Conservation (phyloP, 2,329 filamentous ascomycete genomes). For the Colletotrichum gloeosporioides region DNA sequence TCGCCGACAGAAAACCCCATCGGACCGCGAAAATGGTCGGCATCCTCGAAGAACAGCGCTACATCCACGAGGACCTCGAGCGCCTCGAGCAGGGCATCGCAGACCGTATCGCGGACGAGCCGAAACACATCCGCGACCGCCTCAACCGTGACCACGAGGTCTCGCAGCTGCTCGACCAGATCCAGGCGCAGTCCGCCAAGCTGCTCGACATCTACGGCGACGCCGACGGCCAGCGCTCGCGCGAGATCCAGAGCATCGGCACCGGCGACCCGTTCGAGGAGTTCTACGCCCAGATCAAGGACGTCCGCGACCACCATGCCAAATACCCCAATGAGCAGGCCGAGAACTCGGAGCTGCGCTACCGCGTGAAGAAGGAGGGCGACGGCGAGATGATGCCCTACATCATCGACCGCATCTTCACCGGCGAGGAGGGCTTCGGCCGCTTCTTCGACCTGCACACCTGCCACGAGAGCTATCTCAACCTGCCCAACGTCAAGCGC, state of each 20-base stretch:
- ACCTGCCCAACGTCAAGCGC: constrained; percentile 85
- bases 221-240: constrained; percentile 70
- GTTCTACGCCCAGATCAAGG: constrained; percentile 84
- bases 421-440: constrained; percentile 92
- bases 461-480: constrained; percentile 87
- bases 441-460: constrained; percentile 89
- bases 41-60: constrained; percentile 92
- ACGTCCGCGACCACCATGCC: constrained; percentile 86
- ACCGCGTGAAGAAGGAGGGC: constrained; percentile 71
- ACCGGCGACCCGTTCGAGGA: constrained; percentile 87
- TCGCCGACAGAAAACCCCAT: neutral
- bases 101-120: constrained; percentile 87
- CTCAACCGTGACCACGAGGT: constrained; percentile 93
- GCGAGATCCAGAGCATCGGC: constrained; percentile 84
- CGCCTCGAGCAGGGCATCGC: constrained; percentile 92
- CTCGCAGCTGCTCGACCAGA: constrained; percentile 82
- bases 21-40: constrained; percentile 46
- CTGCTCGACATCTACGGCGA: constrained; percentile 87
- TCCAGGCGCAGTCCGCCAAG: constrained; percentile 83
- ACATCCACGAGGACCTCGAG: constrained; percentile 95
- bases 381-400: constrained; percentile 68
- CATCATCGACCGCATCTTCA: constrained; percentile 90
- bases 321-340: constrained; percentile 93
- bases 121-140: constrained; percentile 89
- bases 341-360: constrained; percentile 92